Evolutionary conservation across 2,329 filamentous ascomycete species (phyloP).

Genomic region (Hypoxylon sp.): DNA sequence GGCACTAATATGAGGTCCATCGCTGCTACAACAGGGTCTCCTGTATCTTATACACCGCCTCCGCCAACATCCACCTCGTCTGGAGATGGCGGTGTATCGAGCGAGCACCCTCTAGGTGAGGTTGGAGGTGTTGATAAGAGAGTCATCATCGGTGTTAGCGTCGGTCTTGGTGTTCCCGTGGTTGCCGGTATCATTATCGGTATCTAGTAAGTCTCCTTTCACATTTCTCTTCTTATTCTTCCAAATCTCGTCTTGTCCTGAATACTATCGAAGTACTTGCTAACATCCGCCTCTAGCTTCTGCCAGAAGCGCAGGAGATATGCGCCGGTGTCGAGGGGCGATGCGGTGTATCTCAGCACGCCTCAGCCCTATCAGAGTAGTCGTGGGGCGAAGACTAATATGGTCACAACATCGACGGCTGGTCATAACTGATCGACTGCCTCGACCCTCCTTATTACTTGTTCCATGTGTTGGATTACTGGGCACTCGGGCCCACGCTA

Average conservation of each 20-base stretch:
- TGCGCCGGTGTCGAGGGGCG: conserved; percentile 25
- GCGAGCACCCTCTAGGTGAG: conserved; percentile 43
- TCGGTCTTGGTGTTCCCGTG: conserved; percentile 62
- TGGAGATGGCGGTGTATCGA: conserved; percentile 34
- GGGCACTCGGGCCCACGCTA: background rate
- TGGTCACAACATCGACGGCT: background rate
- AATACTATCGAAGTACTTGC: conserved; percentile 1
- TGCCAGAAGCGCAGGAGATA: conserved; percentile 41
- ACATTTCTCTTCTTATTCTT: background rate
- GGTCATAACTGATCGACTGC: background rate
- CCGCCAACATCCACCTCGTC: conserved; percentile 44
- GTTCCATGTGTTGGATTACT: background rate
- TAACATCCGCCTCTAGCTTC: conserved; percentile 39
- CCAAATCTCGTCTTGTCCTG: background rate
- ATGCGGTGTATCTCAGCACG: conserved; percentile 32
- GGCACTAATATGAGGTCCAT: conserved; percentile 58
- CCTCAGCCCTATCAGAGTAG: conserved; percentile 31
- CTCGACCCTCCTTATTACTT: background rate
- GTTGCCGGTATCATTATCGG: conserved; percentile 54
- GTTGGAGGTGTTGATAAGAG: conserved; percentile 59
- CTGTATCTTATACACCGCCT: conserved; percentile 61
- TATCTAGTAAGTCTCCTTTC: conserved; percentile 53
- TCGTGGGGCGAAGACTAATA: conserved; percentile 9
- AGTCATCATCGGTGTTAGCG: conserved; percentile 64
- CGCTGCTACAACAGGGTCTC: conserved; percentile 60